A percentile compares a stretch with the other conserved stretches of the same genome.
Evolutionary conservation across 2,329 filamentous ascomycete species (phyloP).

Genomic region (Trichoderma citrinoviride): DNA sequence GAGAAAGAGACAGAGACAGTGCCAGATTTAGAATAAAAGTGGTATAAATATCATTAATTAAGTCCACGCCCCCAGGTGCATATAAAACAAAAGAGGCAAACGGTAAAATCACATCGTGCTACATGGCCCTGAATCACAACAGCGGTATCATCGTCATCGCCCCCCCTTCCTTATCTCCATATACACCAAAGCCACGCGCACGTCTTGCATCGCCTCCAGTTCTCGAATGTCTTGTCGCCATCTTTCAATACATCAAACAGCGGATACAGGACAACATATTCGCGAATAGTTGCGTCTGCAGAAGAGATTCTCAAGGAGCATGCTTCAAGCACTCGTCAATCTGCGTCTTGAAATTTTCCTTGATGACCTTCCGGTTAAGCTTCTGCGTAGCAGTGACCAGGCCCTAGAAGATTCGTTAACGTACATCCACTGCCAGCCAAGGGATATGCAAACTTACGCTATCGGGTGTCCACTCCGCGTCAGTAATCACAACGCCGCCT

Average conservation of each 20-base stretch:
- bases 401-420: conserved; percentile 42
- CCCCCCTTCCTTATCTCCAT: neutral
- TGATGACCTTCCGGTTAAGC: conserved; percentile 54
- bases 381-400: conserved; percentile 62
- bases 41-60: conserved; percentile 20
- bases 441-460: conserved; percentile 59
- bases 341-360: conserved; percentile 50
- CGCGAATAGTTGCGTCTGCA: neutral
- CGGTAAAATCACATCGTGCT: conserved; percentile 13
- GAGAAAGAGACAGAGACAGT: neutral
- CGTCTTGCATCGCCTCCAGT: neutral
- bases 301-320: conserved; percentile 21
- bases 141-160: conserved; percentile 25
- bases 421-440: neutral
- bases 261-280: neutral
- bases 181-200: neutral
- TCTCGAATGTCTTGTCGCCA: conserved; percentile 2
- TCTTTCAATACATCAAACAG: neutral
- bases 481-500: conserved; percentile 71
- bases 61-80: conserved; percentile 11
- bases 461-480: conserved; percentile 84
- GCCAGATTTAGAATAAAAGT: conserved; percentile 1
- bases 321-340: conserved; percentile 45
- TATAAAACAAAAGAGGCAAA: conserved; percentile 16
- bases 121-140: conserved; percentile 17